Percentiles rank a stretch among this genome's conserved stretches.
phyloP scores from a whole-genome alignment of 495 filamentous ascomycete species.

The Penicillium soppii region DNA sequence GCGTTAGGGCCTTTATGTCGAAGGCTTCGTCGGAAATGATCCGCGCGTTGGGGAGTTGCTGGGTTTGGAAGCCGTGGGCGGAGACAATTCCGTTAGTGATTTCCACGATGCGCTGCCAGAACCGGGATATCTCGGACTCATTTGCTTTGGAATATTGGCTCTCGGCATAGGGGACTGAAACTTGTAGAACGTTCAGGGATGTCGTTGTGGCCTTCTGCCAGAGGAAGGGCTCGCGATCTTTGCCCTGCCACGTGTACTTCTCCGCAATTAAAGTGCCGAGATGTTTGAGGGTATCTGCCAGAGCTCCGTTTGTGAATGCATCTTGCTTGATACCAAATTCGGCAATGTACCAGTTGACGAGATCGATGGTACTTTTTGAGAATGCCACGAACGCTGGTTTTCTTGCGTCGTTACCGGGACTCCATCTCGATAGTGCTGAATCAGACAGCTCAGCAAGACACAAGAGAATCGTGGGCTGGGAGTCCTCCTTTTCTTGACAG shows the following conservation, averaged over 20 bases:
- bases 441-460: conserved; percentile 66
- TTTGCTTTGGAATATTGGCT: conserved; percentile 38
- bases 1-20: conserved; percentile 72
- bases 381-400: conserved; percentile 82
- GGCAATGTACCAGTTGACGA: conserved; percentile 63
- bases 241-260: conserved; percentile 71
- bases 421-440: conserved; percentile 58
- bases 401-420: conserved; percentile 29
- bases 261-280: conserved; percentile 66
- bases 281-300: conserved; percentile 59
- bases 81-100: conserved; percentile 42
- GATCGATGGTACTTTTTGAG: conserved; percentile 71
- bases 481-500: conserved; percentile 63
- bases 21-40: conserved; percentile 60
- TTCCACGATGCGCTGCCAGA: conserved; percentile 44
- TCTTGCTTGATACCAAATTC: conserved; percentile 61
- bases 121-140: conserved; percentile 30
- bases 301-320: conserved; percentile 63
- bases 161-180: conserved; percentile 62
- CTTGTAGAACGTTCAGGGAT: conserved; percentile 64
- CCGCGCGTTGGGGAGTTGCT: conserved; percentile 24
- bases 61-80: conserved; percentile 33
- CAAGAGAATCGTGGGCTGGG: conserved; percentile 64
- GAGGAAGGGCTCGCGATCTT: conserved; percentile 56
- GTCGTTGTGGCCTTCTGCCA: conserved; percentile 80